Conservation (phyloP, 345 rosid genomes). For the Eucalyptus guilfoylei region DNA sequence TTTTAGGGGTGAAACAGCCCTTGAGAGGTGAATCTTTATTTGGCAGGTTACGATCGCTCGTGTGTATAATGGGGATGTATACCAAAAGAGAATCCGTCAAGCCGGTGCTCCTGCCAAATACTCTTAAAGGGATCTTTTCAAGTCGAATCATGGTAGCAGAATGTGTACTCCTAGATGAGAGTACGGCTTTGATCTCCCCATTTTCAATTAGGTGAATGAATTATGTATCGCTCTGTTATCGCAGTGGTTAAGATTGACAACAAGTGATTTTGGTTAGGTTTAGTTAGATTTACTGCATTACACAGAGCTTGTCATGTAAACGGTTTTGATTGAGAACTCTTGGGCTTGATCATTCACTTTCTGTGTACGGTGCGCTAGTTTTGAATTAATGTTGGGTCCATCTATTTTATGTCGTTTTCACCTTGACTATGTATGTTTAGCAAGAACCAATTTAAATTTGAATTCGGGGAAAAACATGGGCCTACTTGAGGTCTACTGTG, state of each 20-base stretch:
- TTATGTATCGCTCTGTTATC: accelerated
- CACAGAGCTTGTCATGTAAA: background rate
- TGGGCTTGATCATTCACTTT: background rate
- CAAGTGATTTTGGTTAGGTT: background rate
- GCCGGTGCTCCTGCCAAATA: conserved; percentile 24
- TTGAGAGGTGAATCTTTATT: too few relatives aligned
- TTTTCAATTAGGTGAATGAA: background rate
- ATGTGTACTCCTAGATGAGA: background rate
- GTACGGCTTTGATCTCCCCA: background rate
- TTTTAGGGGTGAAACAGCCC: accelerated
- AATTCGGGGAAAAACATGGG: background rate
- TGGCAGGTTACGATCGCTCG: conserved; percentile 60
- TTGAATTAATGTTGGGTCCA: background rate
- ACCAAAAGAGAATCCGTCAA: conserved; percentile 63
- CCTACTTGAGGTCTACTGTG: background rate
- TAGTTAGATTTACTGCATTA: background rate
- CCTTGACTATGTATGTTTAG: background rate
- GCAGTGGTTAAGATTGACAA: background rate
- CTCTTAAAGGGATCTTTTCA: conserved; percentile 5
- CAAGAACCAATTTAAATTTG: background rate
- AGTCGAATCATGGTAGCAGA: background rate
- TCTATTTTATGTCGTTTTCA: background rate
- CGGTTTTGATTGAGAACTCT: background rate
- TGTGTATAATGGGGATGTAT: conserved; percentile 89
- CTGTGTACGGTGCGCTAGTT: background rate